These are phyloP conservation scores for Podospora bellae-mahoneyi DNA, from an alignment of 495 filamentous ascomycete species.

Conservation along the genomic window DNA sequence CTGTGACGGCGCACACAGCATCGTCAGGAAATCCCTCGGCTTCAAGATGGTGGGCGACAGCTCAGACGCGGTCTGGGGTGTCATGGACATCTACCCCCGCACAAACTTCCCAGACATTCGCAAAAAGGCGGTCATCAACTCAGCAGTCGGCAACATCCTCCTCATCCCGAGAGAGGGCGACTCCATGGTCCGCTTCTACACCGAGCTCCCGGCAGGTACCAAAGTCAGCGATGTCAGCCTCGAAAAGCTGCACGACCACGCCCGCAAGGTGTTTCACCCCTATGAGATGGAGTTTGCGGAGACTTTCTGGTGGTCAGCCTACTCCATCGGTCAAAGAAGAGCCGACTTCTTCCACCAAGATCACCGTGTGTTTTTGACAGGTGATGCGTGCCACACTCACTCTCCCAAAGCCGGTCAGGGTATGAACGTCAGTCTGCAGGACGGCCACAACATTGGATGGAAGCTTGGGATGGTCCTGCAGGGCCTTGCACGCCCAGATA, in stretches of 20 bases:
- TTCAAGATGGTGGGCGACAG: conserved; percentile 71
- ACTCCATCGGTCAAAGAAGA: conserved; percentile 62
- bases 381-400: conserved; percentile 72
- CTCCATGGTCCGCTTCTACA: conserved; percentile 59
- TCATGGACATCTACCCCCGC: conserved; percentile 73
- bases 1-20: conserved; percentile 76
- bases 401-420: conserved; percentile 71
- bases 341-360: conserved; percentile 53
- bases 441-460: conserved; percentile 70
- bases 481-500: conserved; percentile 47
- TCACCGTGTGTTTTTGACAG: conserved; percentile 60
- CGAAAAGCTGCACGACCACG: conserved; percentile 58
- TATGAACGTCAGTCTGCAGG: conserved; percentile 62
- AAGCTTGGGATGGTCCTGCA: conserved; percentile 66
- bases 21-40: conserved; percentile 62
- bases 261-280: conserved; percentile 55
- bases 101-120: conserved; percentile 76
- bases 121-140: conserved; percentile 56
- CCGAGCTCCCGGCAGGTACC: conserved; percentile 48
- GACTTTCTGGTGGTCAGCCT: conserved; percentile 60
- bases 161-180: conserved; percentile 67
- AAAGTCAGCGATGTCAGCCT: conserved; percentile 42
- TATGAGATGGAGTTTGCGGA: conserved; percentile 45
- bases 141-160: conserved; percentile 52
- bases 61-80: conserved; percentile 66